Percentiles rank a stretch among this genome's conserved stretches.
These are phyloP conservation scores for Sarocladiaceae sp. DNA, from an alignment of 2,329 filamentous ascomycete genomes.

Conservation along the genomic window DNA sequence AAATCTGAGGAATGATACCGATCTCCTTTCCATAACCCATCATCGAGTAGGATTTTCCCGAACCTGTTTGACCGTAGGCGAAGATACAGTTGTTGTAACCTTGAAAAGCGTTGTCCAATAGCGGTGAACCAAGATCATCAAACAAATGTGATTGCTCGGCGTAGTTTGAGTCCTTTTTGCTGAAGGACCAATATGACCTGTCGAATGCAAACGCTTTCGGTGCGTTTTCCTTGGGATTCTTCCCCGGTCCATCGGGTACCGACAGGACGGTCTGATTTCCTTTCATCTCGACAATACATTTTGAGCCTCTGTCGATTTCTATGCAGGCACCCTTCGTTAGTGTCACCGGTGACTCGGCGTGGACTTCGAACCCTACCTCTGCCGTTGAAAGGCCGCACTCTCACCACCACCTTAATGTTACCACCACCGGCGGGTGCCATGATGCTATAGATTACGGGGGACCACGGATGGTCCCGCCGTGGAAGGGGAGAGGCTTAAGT, in stretches of 20 bases:
- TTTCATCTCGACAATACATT: conserved; percentile 98
- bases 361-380: conserved; percentile 57
- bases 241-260: conserved; percentile 60
- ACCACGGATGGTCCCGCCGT: conserved; percentile 28
- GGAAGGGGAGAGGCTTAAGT: background rate
- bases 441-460: conserved; percentile 24
- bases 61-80: conserved; percentile 96
- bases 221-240: conserved; percentile 65
- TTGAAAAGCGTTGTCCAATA: conserved; percentile 96
- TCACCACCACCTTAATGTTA: conserved; percentile 99
- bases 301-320: conserved; percentile 89
- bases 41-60: conserved; percentile 99
- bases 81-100: conserved; percentile 99
- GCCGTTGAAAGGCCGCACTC: conserved; percentile 90
- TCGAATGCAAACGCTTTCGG: conserved; percentile 93
- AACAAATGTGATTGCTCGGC: conserved; percentile 89
- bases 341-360: background rate
- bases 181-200: conserved; percentile 97
- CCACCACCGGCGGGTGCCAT: conserved; percentile 65
- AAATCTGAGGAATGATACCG: conserved; percentile 95
- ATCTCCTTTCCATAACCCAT: conserved; percentile 98
- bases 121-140: conserved; percentile 78
- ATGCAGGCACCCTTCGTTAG: conserved; percentile 10
- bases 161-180: conserved; percentile 74
- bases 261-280: conserved; percentile 82